Conservation (phyloP, 2,329 filamentous ascomycete genomes). For the Sclerotinia sclerotiorum region DNA sequence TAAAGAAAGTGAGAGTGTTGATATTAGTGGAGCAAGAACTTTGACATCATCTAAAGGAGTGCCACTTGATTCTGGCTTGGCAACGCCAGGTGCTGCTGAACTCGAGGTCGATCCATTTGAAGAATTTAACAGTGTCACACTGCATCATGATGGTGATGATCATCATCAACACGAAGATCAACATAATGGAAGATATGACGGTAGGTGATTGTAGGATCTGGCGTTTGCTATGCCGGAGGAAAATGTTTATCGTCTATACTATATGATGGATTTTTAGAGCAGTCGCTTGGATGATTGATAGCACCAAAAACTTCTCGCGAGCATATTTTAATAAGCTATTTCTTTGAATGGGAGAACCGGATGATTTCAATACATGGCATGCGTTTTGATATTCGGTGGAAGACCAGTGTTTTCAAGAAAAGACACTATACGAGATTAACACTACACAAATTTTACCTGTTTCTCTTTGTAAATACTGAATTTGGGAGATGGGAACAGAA, state of each 20-base stretch:
- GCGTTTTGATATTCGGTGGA: neutral
- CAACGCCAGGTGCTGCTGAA: conserved; percentile 72
- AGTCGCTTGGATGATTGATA: conserved; percentile 10
- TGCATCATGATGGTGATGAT: conserved; percentile 93
- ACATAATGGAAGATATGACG: conserved; percentile 39
- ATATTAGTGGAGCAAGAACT: conserved; percentile 62
- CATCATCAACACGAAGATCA: conserved; percentile 35
- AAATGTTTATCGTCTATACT: neutral
- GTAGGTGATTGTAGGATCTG: conserved; percentile 3
- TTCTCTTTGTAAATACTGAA: conserved; percentile 16
- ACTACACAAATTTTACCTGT: neutral
- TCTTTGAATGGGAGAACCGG: neutral
- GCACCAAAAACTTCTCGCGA: conserved; percentile 1
- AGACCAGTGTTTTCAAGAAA: conserved; percentile 7
- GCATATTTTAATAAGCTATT: conserved; percentile 9
- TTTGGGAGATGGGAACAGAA: conserved; percentile 6
- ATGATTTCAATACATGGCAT: conserved; percentile 6
- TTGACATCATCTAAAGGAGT: conserved; percentile 67
- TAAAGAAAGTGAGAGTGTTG: conserved; percentile 94
- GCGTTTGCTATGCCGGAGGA: neutral
- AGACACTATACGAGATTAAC: conserved; percentile 1
- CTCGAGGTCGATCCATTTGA: conserved; percentile 84
- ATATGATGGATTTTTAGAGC: neutral
- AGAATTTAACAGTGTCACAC: conserved; percentile 96
- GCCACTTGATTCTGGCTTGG: conserved; percentile 79